Evolutionary conservation across 2,329 filamentous ascomycete species (phyloP).

Genomic region (Trichoderma asperellum): DNA sequence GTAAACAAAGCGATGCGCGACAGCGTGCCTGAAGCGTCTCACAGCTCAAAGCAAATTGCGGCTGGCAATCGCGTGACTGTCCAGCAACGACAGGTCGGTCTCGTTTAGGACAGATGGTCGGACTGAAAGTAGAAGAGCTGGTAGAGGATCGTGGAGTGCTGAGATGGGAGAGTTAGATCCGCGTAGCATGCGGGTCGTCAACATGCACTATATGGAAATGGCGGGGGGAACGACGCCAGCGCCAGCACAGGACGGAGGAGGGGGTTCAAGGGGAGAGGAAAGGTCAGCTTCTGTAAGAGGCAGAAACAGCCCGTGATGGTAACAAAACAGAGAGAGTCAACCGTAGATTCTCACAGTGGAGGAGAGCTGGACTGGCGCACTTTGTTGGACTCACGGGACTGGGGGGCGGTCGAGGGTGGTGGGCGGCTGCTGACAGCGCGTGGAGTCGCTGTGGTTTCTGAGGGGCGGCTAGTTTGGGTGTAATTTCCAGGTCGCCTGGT

Average conservation of each 20-base stretch:
- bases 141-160: constrained; percentile 38
- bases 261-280: background rate
- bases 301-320: constrained; percentile 16
- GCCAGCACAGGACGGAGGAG: constrained; percentile 18
- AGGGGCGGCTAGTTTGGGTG: constrained; percentile 28
- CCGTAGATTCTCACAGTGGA: constrained; percentile 11
- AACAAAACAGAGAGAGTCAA: background rate
- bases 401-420: constrained; percentile 26
- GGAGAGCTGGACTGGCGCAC: constrained; percentile 26
- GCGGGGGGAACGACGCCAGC: constrained; percentile 1
- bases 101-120: constrained; percentile 25
- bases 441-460: constrained; percentile 29
- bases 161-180: constrained; percentile 35
- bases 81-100: constrained; percentile 29
- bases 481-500: constrained; percentile 28
- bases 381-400: constrained; percentile 29
- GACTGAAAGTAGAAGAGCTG: constrained; percentile 32
- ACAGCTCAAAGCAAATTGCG: constrained; percentile 31
- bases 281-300: background rate
- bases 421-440: constrained; percentile 29
- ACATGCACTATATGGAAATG: constrained; percentile 22
- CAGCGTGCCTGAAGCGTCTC: constrained; percentile 30
- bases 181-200: constrained; percentile 26
- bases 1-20: constrained; percentile 32
- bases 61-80: constrained; percentile 38